Base-by-base conservation (phyloP, 331 rosid genomes). In the Cydonia oblonga region DNA sequence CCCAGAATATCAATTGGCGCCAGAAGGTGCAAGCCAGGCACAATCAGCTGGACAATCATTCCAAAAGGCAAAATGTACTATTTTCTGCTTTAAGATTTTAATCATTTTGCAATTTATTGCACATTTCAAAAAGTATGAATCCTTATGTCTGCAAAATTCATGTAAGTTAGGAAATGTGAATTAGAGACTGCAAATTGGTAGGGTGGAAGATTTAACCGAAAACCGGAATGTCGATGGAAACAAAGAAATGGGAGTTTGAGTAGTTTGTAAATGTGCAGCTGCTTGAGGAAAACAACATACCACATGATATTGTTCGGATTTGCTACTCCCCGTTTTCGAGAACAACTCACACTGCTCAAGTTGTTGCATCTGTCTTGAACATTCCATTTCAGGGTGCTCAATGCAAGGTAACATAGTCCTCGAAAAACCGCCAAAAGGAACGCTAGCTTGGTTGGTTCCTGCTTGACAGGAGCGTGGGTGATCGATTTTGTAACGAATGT, bases 271-370 rank as follows among this genome's bases (percentile, higher is more conserved):
- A 6, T 30, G 65, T 51, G 12, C 18, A 4, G 98, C 89, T 75
- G 46, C 81, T 89, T 68, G 87, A 86, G 78, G 84, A 78, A 64
- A 80, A 81, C 51, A 70, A 70, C 58, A 63, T 87, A 64, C 74
- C 84, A 14, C 72, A 85, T 67, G 82, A 86, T 38, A 78, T 73
- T 76, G 87, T 93, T 42, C 86, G 90, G 73, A 89, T 93, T 80
- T 87, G 88, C 76, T 86, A 87, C 79, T 91, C 96, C 6, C 97
- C 96, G 5, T 90, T 93, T 86, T 86, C 97, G 40, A 90, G 96
- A 86, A 89, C 98, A 29, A 73, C 2, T 28, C 92, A 87, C 66
- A 91, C 97, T 0, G 92, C 98, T 5, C 69, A 77, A 71, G 80
- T 85, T 58, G 87, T 89, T 76, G 88, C 97, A 16, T 69, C 88